Evolutionary conservation across 2,329 filamentous ascomycete genomes (phyloP), one percentile per base, ranked within the genome.

Genomic region (Verticillium nonalfalfae): DNA sequence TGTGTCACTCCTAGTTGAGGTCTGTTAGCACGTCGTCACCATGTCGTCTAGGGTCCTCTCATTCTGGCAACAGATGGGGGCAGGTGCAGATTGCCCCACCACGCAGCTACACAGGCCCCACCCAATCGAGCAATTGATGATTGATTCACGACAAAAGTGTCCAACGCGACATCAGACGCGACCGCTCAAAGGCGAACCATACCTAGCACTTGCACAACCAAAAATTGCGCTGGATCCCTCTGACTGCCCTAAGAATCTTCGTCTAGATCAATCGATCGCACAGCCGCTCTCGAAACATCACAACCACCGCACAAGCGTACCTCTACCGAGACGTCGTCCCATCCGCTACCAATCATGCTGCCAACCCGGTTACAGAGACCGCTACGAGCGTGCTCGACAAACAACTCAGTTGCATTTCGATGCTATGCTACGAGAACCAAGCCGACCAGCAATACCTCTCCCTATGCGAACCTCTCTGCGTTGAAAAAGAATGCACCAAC

Each of bases 371-470:
- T 52, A 9, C 45, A 52, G 4, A 52, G 45, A 21, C 45, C 45
- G n/a, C 45, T 52, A 11, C n/a, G 45, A 18, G n/a, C 45, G 9
- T 52, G 45, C 45, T 52, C 45, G n/a, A 13, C 7, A 10, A 11
- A 5, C 4, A 52, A 18, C 18, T 21, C 26, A 15, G n/a, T 64
- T 2, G 59, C 58, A 21, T 36, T 38, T n/a, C 62, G 63, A 56
- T 59, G 59, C 62, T 64, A 64, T 60, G 60, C 59, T 13, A 64
- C 63, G 14, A 59, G 63, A 45, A 36, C 59, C 11, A 56, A 50
- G 39, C 56, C 58, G 34, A 26, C 58, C 15, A 57, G 59, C 7
- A 57, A 58, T 50, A 38, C 60, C 6, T 61, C 63, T 15, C 39
- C 57, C 7, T 59, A 57, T 14, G 31, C 55, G 9, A 52, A 52